Conservation (phyloP, 768 basidiomycete species). For the Pisolithus orientalis region DNA sequence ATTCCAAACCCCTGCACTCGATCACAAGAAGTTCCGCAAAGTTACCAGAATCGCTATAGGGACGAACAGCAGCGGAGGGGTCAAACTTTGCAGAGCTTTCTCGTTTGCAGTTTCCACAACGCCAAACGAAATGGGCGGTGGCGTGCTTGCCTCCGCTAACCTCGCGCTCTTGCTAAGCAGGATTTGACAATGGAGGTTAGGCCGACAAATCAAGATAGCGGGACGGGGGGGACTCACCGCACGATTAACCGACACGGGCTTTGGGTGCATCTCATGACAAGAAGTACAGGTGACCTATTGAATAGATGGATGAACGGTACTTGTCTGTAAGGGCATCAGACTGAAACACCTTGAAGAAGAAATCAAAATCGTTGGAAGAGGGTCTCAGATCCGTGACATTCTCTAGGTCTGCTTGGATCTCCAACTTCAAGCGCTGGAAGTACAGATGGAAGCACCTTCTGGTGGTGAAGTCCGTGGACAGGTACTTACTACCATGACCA, state of each 20-base stretch:
- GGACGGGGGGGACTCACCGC: constrained; percentile 32
- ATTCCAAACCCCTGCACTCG: constrained; percentile 86
- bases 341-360: constrained; percentile 61
- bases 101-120: constrained; percentile 68
- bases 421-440: constrained; percentile 50
- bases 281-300: constrained; percentile 69
- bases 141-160: constrained; percentile 61
- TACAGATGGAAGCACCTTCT: constrained; percentile 1
- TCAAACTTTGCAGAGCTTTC: constrained; percentile 83
- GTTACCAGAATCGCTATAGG: constrained; percentile 54
- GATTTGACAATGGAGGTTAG: constrained; percentile 3
- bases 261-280: constrained; percentile 74
- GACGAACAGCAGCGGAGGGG: constrained; percentile 34
- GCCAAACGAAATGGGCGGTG: constrained; percentile 79
- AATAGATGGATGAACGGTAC: background rate
- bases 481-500: constrained; percentile 47
- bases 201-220: background rate
- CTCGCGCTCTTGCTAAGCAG: constrained; percentile 53
- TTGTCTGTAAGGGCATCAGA: background rate
- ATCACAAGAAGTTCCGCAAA: constrained; percentile 62
- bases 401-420: constrained; percentile 76
- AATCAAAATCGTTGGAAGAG: constrained; percentile 64
- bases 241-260: constrained; percentile 66
- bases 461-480: background rate
- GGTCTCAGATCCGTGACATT: constrained; percentile 69